Evolutionary conservation across 768 basidiomycete genomes (phyloP), one percentile per base, ranked within the genome.

Genomic region (Ephemerocybe angulata): DNA sequence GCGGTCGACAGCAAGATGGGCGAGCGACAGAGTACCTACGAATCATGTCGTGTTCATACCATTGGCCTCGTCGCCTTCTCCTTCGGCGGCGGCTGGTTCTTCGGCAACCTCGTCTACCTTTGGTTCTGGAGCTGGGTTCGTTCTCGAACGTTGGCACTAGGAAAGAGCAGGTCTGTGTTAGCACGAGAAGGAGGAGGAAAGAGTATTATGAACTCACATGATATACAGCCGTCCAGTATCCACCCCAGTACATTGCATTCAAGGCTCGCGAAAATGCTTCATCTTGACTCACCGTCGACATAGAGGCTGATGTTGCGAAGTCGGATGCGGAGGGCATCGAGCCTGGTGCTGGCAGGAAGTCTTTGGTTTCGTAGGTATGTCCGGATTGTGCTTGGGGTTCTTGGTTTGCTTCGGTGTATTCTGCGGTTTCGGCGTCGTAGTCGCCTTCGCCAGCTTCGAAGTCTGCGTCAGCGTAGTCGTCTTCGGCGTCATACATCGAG

Each of bases 201-300:
- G n/a, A n/a, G n/a, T n/a, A n/a, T n/a, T n/a, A n/a, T n/a, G n/a
- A n/a, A 47, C 83, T 47, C 61, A 88, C 90, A 65, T 92, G 86
- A 63, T 91, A 92, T 44, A 90, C 78, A 1, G 89, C 89, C 2
- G 88, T 90, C 89, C 90, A 93, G 66, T 92, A 93, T 19, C 90
- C 90, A 22, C 78, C 76, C 90, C 90, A 92, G 66, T 92, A 93
- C 84, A 87, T 90, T 17, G 90, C 88, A 28, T 77, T 79, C 63
- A 90, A 60, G 4, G 89, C 90, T 46, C 84, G 83, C 24, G 77
- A 74, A 67, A 92, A 92, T 1, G 88, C 88, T 62, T 92, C 87
- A 58, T 92, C 88, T 60, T 80, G 83, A 58, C 75, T 78, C 17
- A 84, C 80, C 66, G 25, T 54, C 30, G 44, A 44, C 13, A 72